Evolutionary conservation across 768 basidiomycete genomes (phyloP).

Genomic region (Kwoniella dendrophila): DNA sequence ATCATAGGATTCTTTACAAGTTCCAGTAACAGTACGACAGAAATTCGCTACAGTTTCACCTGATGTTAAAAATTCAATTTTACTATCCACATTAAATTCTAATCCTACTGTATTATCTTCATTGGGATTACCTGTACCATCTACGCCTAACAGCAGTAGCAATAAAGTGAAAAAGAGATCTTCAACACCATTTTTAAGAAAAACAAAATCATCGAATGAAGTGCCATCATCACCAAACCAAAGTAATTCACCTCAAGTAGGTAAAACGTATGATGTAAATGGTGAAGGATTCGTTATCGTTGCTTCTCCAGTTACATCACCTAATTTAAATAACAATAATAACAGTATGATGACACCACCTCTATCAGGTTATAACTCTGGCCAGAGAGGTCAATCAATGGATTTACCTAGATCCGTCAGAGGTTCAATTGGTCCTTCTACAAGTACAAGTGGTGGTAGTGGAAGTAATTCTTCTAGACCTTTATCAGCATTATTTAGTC

Average conservation of each 20-base stretch:
- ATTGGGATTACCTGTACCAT: constrained; percentile 40
- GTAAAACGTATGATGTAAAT: constrained; percentile 43
- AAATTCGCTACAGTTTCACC: constrained; percentile 46
- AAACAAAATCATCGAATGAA: constrained; percentile 42
- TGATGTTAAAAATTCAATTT: constrained; percentile 44
- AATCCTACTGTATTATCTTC: constrained; percentile 44
- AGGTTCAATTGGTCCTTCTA: constrained; percentile 15
- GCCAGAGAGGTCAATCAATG: constrained; percentile 28
- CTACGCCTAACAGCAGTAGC: constrained; percentile 20
- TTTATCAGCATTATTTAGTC: constrained; percentile 32
- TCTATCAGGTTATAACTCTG: neutral
- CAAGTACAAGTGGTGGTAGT: constrained; percentile 7
- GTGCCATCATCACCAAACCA: constrained; percentile 36
- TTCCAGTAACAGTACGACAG: constrained; percentile 46
- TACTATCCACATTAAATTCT: constrained; percentile 31
- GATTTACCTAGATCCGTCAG: constrained; percentile 30
- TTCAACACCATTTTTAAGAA: constrained; percentile 43
- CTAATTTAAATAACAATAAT: neutral
- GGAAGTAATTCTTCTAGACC: too few relatives aligned
- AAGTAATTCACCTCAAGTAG: constrained; percentile 31
- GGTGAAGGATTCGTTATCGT: constrained; percentile 48
- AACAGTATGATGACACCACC: constrained; percentile 14
- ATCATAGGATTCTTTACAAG: constrained; percentile 49
- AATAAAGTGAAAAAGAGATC: constrained; percentile 42
- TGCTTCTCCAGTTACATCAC: constrained; percentile 42